phyloP scores from a whole-genome alignment of 2,329 filamentous ascomycete species.

The Akanthomyces uredinophilus region DNA sequence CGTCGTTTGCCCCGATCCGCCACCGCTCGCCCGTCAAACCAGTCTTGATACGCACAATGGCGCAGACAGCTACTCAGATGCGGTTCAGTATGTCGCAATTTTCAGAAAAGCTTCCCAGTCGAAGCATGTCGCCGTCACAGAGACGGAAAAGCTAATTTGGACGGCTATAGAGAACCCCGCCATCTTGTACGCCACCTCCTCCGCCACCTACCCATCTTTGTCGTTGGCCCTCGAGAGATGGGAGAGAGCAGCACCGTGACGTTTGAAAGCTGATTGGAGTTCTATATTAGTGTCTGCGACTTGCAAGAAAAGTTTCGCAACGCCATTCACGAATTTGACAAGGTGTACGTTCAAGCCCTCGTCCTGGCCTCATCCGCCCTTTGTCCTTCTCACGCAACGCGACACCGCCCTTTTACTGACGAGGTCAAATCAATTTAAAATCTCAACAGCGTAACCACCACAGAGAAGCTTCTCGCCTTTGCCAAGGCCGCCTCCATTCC shows the following conservation, averaged over 20 bases:
- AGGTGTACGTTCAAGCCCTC: slow-evolving; percentile 52
- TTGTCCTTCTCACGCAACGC: too few relatives aligned
- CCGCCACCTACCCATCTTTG: neutral
- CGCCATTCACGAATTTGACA: slow-evolving; percentile 79
- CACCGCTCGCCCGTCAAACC: neutral
- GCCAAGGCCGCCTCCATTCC: slow-evolving; percentile 65
- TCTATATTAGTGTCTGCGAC: slow-evolving; percentile 76
- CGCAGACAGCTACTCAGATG: slow-evolving; percentile 20
- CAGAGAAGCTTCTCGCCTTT: slow-evolving; percentile 64
- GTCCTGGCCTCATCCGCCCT: too few relatives aligned
- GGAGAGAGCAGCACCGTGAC: too few relatives aligned
- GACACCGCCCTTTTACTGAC: too few relatives aligned
- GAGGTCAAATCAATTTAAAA: too few relatives aligned
- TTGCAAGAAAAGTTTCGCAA: slow-evolving; percentile 88
- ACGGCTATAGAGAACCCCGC: slow-evolving; percentile 39
- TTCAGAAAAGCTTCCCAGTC: neutral
- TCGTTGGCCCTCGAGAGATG: too few relatives aligned
- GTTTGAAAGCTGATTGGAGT: neutral
- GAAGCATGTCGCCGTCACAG: neutral
- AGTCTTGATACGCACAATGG: slow-evolving; percentile 16
- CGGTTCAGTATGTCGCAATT: slow-evolving; percentile 30
- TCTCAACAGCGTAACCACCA: slow-evolving; percentile 53
- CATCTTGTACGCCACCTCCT: slow-evolving; percentile 40
- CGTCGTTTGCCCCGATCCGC: neutral
- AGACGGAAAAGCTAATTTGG: neutral